Conservation (phyloP, 805 yeast genomes). For the Schwanniomyces polymorphus region DNA sequence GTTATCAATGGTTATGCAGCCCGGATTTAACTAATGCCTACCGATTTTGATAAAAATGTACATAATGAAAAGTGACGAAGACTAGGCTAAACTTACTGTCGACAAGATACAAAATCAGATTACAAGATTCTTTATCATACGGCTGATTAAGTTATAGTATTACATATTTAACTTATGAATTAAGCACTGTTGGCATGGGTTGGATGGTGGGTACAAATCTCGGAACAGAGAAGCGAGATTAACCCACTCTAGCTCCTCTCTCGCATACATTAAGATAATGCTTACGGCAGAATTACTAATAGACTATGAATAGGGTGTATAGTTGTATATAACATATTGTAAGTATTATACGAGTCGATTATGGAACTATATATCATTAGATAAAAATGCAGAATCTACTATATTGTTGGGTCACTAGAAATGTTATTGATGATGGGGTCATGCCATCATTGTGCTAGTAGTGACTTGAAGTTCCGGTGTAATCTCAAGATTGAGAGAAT, state of each 20-base stretch:
- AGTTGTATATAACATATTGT: neutral
- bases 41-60: neutral
- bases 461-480: neutral
- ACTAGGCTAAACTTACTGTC: neutral
- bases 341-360: neutral
- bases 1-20: constrained; percentile 2
- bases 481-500: too few relatives aligned
- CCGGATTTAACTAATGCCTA: neutral
- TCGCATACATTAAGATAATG: neutral
- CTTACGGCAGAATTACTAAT: neutral
- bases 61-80: neutral
- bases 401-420: neutral
- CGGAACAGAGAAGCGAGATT: neutral
- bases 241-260: neutral
- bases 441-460: neutral
- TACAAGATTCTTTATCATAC: too few relatives aligned
- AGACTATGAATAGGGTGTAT: neutral
- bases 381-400: neutral
- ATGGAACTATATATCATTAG: neutral
- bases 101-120: too few relatives aligned
- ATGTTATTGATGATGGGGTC: neutral
- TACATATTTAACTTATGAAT: too few relatives aligned
- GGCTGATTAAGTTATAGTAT: too few relatives aligned
- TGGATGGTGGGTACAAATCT: neutral
- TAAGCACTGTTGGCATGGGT: neutral